Evolutionary conservation across 257 asterid genomes (phyloP), one percentile per base, ranked within the genome.

Genomic region (Knoxia roxburghii): DNA sequence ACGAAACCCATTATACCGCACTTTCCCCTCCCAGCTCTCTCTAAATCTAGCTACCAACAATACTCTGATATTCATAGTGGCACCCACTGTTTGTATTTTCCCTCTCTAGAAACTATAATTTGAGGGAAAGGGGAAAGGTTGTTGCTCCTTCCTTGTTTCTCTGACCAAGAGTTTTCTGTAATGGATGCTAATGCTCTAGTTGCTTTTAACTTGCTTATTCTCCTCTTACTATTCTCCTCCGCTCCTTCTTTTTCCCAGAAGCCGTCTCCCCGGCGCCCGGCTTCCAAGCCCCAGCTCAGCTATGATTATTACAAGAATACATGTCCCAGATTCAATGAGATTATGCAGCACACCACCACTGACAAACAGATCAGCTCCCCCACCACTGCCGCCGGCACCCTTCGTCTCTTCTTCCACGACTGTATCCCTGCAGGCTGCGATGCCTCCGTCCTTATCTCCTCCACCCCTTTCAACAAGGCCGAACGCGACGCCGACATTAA

Each of bases 341-440:
- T 93, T 81, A 87, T 89, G 77, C 76, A 86, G 64, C 86, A 88
- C 27, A 79, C 87, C 45, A 85, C 95, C 75, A 86, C 85, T 50
- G 79, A 82, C 88, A 93, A 93, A 67, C 98, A 93, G 85, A 87
- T 93, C 84, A 78, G 68, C 51, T 85, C 96, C 65, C 98, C 98
- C 54, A 93, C 98, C 78, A 93, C 97, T 63, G 98, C 97, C 72
- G 95, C 96, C 81, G 98, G 83, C 55, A 69, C 96, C 1, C 95
- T 92, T 80, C 98, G 98, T 74, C 84, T 92, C 76, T 87, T 89
- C 89, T 87, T 92, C 82, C 98, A 92, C 77, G 98, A 92, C 83
- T 86, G 91, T 82, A 80, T 89, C 85, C 79, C 85, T 73, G 52
- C 70, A 17, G 98, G 98, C 74, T 86, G 96, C 86, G 98, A 92